Percentiles rank a stretch among this genome's conserved stretches.
These are phyloP conservation scores for Beverwykella pulmonaria DNA, from an alignment of 495 filamentous ascomycete genomes.

Conservation along the genomic window DNA sequence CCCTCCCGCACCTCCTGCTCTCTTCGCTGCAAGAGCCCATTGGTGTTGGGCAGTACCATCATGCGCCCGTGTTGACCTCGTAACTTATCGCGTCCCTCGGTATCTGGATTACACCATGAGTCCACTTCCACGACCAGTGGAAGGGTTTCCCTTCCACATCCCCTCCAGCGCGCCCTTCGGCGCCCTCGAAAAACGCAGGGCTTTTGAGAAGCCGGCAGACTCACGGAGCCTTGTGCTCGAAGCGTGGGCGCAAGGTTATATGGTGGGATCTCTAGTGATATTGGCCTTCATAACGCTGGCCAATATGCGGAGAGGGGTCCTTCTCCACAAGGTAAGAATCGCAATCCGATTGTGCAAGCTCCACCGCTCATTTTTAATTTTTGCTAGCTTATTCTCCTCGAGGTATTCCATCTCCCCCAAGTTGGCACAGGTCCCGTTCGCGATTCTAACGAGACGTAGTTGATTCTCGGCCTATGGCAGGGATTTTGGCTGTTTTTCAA, in stretches of 20 bases:
- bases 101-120: slow-evolving; percentile 14
- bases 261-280: slow-evolving; percentile 47
- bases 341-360: neutral
- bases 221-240: slow-evolving; percentile 41
- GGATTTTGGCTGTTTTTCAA: slow-evolving; percentile 47
- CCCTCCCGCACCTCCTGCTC: neutral
- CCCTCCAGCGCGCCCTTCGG: neutral
- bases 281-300: slow-evolving; percentile 46
- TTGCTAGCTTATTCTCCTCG: slow-evolving; percentile 44
- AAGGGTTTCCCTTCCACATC: neutral
- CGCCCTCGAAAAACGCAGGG: neutral
- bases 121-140: slow-evolving; percentile 7
- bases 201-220: slow-evolving; percentile 33
- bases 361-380: neutral
- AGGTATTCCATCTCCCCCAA: slow-evolving; percentile 29
- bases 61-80: slow-evolving; percentile 8
- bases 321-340: slow-evolving; percentile 45
- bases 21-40: neutral
- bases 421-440: neutral
- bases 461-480: slow-evolving; percentile 44
- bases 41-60: neutral
- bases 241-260: slow-evolving; percentile 48
- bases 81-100: neutral
- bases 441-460: slow-evolving; percentile 28
- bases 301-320: slow-evolving; percentile 45